Evolutionary conservation across 352 stramenopile genomes (phyloP), one percentile per base, ranked within the genome.

Genomic region (Pythium oligandrum): DNA sequence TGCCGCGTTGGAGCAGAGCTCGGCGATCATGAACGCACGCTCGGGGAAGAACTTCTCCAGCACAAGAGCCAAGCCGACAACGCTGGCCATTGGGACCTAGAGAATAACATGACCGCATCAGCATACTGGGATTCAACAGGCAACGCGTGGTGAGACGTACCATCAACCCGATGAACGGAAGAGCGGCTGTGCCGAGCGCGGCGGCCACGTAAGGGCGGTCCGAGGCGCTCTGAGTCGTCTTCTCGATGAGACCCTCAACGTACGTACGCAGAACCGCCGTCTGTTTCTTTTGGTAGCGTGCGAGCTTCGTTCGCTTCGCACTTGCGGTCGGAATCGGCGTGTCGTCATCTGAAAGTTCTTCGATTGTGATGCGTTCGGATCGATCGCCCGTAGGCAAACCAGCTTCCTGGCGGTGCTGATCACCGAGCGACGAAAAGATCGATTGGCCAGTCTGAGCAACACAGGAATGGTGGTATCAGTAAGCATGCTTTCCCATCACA

Each of bases 41-140:
- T 93, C 79, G 0, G 83, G 83, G 40, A 87, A 93, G 60, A 88
- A 87, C 53, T 83, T 88, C 59, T 93, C 83, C 26, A 90, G 55
- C 44, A 88, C 71, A 11, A 93, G 66, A n/a, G 74, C 79, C 4
- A 87, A 48, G 8, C 79, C 83, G 10, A 88, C 66, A 52, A 90
- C 61, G 42, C 77, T 89, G 6, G 78, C 83, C 5, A 90, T 57
- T 9, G 83, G 83, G 34, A 93, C 82, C 82, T 93, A 37, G 4
- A 44, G 9, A 31, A 40, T 35, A 34, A 10, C 26, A 45, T 40
- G 53, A 32, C 6, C 12, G 17, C 4, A 12, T 37, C 26, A 32
- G 40, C 9, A 40, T 26, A 26, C 17, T 26, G 17, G 17, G 17
- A 26, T 26, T 26, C 17, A 26, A 26, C 17, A 26, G 17, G 17